These are phyloP conservation scores for Dioscorea cayenensis DNA, from an alignment of 116 monocot genomes.

Conservation along the genomic window DNA sequence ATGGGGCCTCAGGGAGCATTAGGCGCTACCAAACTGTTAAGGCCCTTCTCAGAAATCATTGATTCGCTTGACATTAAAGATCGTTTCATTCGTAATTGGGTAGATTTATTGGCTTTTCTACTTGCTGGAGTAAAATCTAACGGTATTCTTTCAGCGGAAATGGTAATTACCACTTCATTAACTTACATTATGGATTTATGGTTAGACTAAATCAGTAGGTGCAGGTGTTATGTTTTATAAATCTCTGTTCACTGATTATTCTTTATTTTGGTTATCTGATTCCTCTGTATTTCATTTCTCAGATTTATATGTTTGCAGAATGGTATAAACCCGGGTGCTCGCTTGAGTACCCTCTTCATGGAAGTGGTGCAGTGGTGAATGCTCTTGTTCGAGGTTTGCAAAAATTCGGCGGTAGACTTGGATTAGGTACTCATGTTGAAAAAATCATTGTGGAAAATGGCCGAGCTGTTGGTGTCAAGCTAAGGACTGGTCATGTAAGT, in stretches of 20 bases:
- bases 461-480: conserved; percentile 68
- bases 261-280: background rate
- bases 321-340: conserved; percentile 96
- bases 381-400: conserved; percentile 74
- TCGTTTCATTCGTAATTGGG: conserved; percentile 81
- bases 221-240: no score
- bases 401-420: conserved; percentile 88
- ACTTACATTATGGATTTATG: background rate
- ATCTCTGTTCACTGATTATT: background rate
- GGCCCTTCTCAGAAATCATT: conserved; percentile 83
- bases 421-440: conserved; percentile 67
- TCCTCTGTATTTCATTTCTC: conserved; percentile 17
- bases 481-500: conserved; percentile 72
- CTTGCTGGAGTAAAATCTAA: conserved; percentile 85
- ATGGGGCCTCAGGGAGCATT: conserved; percentile 91
- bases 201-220: no score
- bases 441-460: conserved; percentile 79
- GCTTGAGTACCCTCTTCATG: conserved; percentile 80
- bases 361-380: conserved; percentile 67
- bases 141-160: conserved; percentile 74
- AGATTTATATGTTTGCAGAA: conserved; percentile 99
- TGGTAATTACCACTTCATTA: conserved; percentile 32
- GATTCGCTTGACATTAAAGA: conserved; percentile 78
- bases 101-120: conserved; percentile 85
- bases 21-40: conserved; percentile 85